Evolutionary conservation across 2,329 filamentous ascomycete genomes (phyloP).

Genomic region (Hypoxylon rubiginosum): DNA sequence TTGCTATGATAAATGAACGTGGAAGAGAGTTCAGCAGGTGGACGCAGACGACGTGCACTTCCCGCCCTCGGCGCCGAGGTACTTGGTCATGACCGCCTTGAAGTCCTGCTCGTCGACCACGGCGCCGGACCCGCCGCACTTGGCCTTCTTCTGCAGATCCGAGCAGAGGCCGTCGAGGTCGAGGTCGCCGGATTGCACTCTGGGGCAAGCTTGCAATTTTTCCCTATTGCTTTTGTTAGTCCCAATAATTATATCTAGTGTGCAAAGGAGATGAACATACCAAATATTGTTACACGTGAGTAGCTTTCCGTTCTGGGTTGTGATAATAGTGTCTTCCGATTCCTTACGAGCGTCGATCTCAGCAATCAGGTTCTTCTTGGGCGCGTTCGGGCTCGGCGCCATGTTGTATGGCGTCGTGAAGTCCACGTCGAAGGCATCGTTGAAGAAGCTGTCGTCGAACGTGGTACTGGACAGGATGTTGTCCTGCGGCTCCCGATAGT

Average conservation of each 20-base stretch:
- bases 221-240: slow-evolving; percentile 76
- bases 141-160: slow-evolving; percentile 94
- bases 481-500: slow-evolving; percentile 91
- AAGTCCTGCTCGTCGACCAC: slow-evolving; percentile 93
- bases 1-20: neutral
- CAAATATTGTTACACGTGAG: slow-evolving; percentile 93
- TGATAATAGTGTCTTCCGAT: slow-evolving; percentile 75
- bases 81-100: slow-evolving; percentile 79
- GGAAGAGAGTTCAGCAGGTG: slow-evolving; percentile 3
- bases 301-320: slow-evolving; percentile 70
- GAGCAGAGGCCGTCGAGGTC: slow-evolving; percentile 94
- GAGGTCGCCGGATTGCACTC: slow-evolving; percentile 90
- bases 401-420: slow-evolving; percentile 86
- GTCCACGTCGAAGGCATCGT: slow-evolving; percentile 85
- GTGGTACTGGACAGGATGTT: slow-evolving; percentile 77
- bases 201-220: slow-evolving; percentile 86
- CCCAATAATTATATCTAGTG: neutral
- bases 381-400: slow-evolving; percentile 58
- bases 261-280: slow-evolving; percentile 66
- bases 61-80: slow-evolving; percentile 62
- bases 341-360: slow-evolving; percentile 83
- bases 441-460: slow-evolving; percentile 78
- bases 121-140: slow-evolving; percentile 90
- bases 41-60: slow-evolving; percentile 18
- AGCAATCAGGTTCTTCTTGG: slow-evolving; percentile 76